Conservation (phyloP, 2,329 filamentous ascomycete genomes). For the Geosmithia putterillii region DNA sequence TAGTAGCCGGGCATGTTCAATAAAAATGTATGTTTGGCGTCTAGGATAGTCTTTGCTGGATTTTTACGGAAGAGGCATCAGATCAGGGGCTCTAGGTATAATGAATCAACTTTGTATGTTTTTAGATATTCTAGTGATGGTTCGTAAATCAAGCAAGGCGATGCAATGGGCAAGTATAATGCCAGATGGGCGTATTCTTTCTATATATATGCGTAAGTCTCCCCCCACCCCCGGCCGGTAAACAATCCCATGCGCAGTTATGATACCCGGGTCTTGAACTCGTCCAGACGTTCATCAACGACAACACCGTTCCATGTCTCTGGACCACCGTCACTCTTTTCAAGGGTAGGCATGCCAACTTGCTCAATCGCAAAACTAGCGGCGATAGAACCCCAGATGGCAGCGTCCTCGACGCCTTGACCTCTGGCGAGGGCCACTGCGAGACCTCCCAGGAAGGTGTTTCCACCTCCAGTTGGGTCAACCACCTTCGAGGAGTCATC, state of each 20-base stretch:
- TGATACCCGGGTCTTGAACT: constrained; percentile 32
- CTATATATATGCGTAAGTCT: background rate
- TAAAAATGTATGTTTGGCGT: background rate
- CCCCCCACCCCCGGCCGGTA: background rate
- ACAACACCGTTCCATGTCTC: constrained; percentile 51
- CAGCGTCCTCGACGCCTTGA: constrained; percentile 53
- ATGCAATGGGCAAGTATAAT: background rate
- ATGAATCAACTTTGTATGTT: background rate
- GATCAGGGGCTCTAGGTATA: background rate
- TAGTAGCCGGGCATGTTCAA: constrained; percentile 17
- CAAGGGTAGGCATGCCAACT: constrained; percentile 63
- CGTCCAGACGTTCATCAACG: constrained; percentile 38
- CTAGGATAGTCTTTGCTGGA: background rate
- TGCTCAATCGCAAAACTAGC: constrained; percentile 95
- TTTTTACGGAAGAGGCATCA: background rate
- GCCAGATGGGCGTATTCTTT: background rate
- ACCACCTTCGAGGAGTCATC: constrained; percentile 43
- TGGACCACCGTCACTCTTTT: constrained; percentile 23
- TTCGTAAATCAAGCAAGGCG: background rate
- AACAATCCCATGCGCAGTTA: background rate
- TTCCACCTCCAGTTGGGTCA: constrained; percentile 93
- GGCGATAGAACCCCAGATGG: constrained; percentile 66
- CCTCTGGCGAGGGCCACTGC: constrained; percentile 47
- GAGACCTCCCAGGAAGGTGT: constrained; percentile 65
- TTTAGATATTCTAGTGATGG: background rate